Conservation (phyloP, 179 eudicot genomes). For the Silene vulgaris region DNA sequence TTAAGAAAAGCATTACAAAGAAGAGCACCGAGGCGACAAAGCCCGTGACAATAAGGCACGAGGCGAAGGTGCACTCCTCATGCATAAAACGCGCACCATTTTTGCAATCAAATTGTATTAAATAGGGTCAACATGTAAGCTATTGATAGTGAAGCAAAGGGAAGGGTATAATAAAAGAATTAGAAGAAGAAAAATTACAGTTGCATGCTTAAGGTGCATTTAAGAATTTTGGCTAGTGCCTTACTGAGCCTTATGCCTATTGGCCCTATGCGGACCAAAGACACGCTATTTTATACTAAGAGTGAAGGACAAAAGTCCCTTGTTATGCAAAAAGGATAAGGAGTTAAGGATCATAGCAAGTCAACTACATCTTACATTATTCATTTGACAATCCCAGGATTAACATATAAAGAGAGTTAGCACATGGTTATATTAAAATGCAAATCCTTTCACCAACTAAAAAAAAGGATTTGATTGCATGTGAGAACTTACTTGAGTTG, state of each 20-base stretch:
- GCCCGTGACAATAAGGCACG: not conserved
- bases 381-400: not conserved
- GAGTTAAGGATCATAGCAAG: not conserved
- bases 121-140: not conserved
- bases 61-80: too few species aligned
- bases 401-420: not conserved
- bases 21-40: not conserved
- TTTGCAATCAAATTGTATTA: not conserved
- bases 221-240: not conserved
- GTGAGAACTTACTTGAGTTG: slow-evolving; percentile 68
- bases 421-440: not conserved
- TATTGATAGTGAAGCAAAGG: not conserved
- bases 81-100: not conserved
- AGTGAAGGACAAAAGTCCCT: not conserved
- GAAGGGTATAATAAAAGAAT: not conserved
- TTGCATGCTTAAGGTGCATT: not conserved
- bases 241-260: not conserved
- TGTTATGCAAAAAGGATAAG: not conserved
- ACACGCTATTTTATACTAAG: not conserved
- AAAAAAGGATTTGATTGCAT: not conserved
- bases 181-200: not conserved
- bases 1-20: not conserved
- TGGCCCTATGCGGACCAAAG: not conserved
- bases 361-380: not conserved
- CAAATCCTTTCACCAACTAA: not conserved